These are phyloP conservation scores for Diospyros kaki DNA, from an alignment of 148 eudicot genomes.

Conservation along the genomic window DNA sequence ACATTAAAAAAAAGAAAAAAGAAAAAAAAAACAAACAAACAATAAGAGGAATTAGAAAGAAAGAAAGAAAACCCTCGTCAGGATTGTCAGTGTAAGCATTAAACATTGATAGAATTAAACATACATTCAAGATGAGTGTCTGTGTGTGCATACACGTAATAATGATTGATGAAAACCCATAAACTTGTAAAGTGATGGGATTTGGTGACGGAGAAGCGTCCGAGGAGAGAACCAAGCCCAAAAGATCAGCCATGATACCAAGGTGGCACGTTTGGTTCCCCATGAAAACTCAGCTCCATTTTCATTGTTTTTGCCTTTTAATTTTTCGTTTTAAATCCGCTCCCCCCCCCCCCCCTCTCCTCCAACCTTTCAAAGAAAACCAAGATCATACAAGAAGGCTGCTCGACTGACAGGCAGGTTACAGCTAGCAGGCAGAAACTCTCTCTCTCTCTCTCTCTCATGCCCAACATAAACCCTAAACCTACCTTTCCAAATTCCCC, in stretches of 20 bases:
- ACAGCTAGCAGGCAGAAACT: slow-evolving; percentile 69
- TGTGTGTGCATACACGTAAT: background rate
- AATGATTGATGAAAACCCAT: slow-evolving; percentile 18
- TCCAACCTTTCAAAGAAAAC: slow-evolving; percentile 11
- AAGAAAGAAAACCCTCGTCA: too few relatives aligned
- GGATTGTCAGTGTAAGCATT: too few relatives aligned
- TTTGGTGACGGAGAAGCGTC: slow-evolving; percentile 9
- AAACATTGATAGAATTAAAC: too few relatives aligned
- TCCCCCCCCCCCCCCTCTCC: background rate
- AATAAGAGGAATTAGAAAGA: too few relatives aligned
- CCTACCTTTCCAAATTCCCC: slow-evolving; percentile 16
- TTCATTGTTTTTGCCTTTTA: too few relatives aligned
- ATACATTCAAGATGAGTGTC: too few relatives aligned
- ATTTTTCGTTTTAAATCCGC: background rate
- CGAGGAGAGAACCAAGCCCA: slow-evolving; percentile 32
- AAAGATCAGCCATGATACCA: slow-evolving; percentile 49
- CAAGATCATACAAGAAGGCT: slow-evolving; percentile 89
- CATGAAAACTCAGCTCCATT: too few relatives aligned
- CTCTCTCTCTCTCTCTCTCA: slow-evolving; percentile 33
- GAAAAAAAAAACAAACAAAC: too few relatives aligned
- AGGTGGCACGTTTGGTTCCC: slow-evolving; percentile 65
- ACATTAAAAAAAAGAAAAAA: too few relatives aligned
- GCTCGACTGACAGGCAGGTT: slow-evolving; percentile 73
- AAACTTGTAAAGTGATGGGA: slow-evolving; percentile 20
- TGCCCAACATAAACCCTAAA: slow-evolving; percentile 45